These are phyloP conservation scores for Leucoagaricus sp. DNA, from an alignment of 1,284 basidiomycete species.

Conservation along the genomic window DNA sequence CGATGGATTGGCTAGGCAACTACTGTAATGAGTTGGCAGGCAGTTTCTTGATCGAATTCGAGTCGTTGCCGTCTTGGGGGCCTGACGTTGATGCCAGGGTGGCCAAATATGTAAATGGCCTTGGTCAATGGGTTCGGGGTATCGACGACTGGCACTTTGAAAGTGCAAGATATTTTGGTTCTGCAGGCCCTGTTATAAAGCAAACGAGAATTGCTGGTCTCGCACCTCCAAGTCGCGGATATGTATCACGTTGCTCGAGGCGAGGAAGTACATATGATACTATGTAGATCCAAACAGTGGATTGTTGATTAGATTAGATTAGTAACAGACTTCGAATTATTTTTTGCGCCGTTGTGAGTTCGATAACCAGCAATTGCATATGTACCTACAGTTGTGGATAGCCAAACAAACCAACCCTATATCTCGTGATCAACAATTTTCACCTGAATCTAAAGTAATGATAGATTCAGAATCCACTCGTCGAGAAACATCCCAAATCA, in stretches of 20 bases:
- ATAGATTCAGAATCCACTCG: too few relatives aligned
- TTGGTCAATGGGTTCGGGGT: conserved; percentile 6
- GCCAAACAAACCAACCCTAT: too few relatives aligned
- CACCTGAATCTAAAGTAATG: too few relatives aligned
- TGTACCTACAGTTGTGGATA: too few relatives aligned
- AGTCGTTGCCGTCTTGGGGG: not conserved
- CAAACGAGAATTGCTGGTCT: not conserved
- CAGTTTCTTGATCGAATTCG: not conserved
- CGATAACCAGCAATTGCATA: too few relatives aligned
- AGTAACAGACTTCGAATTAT: too few relatives aligned
- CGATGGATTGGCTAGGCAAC: not conserved
- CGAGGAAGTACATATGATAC: not conserved
- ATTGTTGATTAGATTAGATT: too few relatives aligned
- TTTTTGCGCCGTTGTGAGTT: too few relatives aligned
- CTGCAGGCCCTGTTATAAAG: not conserved
- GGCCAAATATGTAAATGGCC: not conserved
- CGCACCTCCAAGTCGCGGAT: not conserved
- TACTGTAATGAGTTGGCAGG: not conserved
- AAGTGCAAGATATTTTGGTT: not conserved
- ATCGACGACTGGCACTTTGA: conserved; percentile 5
- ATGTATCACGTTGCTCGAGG: not conserved
- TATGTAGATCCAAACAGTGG: too few relatives aligned
- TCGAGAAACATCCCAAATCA: too few relatives aligned
- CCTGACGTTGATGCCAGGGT: conserved; percentile 2
- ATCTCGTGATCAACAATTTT: too few relatives aligned